Base-by-base conservation (phyloP, 2,329 filamentous ascomycete species). In the Purpureocillium takamizusanense region DNA sequence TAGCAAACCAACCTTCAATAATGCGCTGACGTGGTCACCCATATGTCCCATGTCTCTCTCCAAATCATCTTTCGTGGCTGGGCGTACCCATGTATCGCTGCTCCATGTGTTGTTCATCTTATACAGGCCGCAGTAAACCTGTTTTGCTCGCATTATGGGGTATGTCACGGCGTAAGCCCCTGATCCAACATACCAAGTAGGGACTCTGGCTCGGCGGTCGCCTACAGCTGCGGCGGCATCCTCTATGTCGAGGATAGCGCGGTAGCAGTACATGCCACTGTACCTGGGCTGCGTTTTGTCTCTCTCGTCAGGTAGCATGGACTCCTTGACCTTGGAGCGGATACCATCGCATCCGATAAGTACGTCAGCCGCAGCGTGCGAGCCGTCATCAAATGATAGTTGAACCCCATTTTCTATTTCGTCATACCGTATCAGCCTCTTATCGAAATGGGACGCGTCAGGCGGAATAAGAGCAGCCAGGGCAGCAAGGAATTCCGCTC, bases 331-430 rank as follows among this genome's bases (percentile, higher is more conserved):
- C 31, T 37, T 40, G 4, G 46, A 44, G 13, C 34, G 38, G 17
- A 47, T 50, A 16, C 52, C 52, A 34, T 53, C 51, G 23, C 49
- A 52, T 0, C 50, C 52, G 25, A 54, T 35, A n/a, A 54, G 47
- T 4, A 43, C 38, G 16, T 44, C 39, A 10, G 50, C 47, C 14
- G 35, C 27, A 7, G 35, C 41, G 10, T 41, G 38, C 6, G 37
- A 42, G 25, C 45, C 43, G 16, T 47, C 45, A n/a, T 41, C 41
- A 35, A 47, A 44, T 4, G 10, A 33, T 10, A 47, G n/a, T 2
- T 25, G 21, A 10, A 25, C 21, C 5, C 10, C 6, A 10, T 25
- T 10, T 5, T 25, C 21, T 6, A 10, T 25, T 10, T 25, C 21
- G 6, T 25, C 21, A 10, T 6, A 10, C 6, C 21, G 5, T 5